Conservation (phyloP, 2,329 filamentous ascomycete genomes). For the Botrytis aclada region DNA sequence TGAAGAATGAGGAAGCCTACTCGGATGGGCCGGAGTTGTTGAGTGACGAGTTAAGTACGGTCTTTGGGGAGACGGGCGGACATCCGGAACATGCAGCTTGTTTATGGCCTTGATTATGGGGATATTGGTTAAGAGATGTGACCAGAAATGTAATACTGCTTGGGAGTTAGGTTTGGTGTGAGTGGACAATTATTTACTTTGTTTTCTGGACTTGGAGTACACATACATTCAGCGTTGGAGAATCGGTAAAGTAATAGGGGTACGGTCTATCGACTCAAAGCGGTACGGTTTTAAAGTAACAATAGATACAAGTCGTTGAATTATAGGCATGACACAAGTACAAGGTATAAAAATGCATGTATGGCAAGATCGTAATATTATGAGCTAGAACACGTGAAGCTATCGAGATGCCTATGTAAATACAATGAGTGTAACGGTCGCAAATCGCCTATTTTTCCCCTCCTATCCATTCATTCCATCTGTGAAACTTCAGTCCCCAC, state of each 20-base stretch:
- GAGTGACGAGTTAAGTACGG: slow-evolving; percentile 32
- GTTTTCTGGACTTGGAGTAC: background rate
- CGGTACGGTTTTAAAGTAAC: too few species aligned
- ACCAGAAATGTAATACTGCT: background rate
- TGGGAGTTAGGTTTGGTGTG: background rate
- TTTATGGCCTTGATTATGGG: slow-evolving; percentile 26
- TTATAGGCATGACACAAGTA: too few species aligned
- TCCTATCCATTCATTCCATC: too few species aligned
- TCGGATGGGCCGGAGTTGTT: slow-evolving; percentile 27
- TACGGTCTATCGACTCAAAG: too few species aligned
- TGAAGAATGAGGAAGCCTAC: slow-evolving; percentile 23
- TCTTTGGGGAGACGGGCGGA: slow-evolving; percentile 26
- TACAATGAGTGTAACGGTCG: background rate
- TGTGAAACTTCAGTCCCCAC: background rate
- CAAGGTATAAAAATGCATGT: too few species aligned
- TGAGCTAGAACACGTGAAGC: background rate
- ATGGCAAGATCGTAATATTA: background rate
- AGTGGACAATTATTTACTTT: background rate
- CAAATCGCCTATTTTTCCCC: background rate
- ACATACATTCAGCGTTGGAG: background rate
- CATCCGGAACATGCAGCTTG: slow-evolving; percentile 31
- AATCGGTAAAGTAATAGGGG: background rate
- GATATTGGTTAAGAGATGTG: background rate
- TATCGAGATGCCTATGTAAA: background rate
- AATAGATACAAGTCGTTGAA: too few species aligned